Evolutionary conservation across 805 yeast genomes (phyloP).

Genomic region (Yamadazyma ubonensis): DNA sequence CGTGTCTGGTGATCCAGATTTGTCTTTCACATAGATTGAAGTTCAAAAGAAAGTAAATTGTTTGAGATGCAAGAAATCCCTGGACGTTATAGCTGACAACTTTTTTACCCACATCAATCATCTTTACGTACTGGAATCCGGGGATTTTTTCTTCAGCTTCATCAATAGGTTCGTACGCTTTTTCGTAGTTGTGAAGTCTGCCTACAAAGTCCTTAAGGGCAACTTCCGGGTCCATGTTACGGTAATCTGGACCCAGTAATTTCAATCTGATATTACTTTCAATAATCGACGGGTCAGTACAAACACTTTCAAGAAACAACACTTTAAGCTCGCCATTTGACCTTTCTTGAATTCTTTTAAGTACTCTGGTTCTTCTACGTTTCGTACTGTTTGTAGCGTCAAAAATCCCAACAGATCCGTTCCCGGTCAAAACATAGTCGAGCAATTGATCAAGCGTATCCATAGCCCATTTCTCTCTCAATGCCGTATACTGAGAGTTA

Average conservation of each 20-base stretch:
- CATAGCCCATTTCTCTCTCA: conserved; percentile 95
- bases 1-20: conserved; percentile 94
- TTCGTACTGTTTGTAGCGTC: conserved; percentile 82
- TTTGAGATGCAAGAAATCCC: conserved; percentile 86
- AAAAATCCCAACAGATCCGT: conserved; percentile 90
- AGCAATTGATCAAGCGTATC: conserved; percentile 83
- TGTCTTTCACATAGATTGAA: conserved; percentile 88
- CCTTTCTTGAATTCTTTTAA: conserved; percentile 55
- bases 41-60: conserved; percentile 83
- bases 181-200: conserved; percentile 78
- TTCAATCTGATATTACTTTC: conserved; percentile 84
- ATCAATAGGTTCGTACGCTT: conserved; percentile 87
- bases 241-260: conserved; percentile 90
- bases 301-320: conserved; percentile 80
- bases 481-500: conserved; percentile 57
- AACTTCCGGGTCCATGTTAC: conserved; percentile 73
- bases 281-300: conserved; percentile 75
- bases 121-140: conserved; percentile 81
- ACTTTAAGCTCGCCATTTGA: conserved; percentile 68
- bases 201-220: conserved; percentile 83
- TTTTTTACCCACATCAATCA: conserved; percentile 94
- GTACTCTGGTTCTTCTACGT: conserved; percentile 57
- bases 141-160: conserved; percentile 70
- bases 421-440: conserved; percentile 74
- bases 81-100: conserved; percentile 89